Evolutionary conservation across 129 eudicot genomes (phyloP).

Genomic region (carrot (Daucus carota)): DNA sequence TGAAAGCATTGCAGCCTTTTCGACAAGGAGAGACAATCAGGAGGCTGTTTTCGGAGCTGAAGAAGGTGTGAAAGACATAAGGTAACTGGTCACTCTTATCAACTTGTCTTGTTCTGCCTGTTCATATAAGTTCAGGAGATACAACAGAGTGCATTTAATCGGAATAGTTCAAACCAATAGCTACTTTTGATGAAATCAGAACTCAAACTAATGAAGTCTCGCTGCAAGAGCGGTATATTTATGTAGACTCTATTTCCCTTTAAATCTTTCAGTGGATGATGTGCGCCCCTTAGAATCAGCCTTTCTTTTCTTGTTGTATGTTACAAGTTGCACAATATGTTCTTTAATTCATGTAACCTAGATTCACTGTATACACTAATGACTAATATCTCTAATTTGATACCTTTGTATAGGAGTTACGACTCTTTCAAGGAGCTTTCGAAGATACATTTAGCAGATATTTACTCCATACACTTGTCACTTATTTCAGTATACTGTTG

Average conservation of each 20-base stretch:
- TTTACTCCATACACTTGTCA: too few relatives aligned
- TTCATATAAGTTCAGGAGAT: background rate
- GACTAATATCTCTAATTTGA: background rate
- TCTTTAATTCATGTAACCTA: too few relatives aligned
- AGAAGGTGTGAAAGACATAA: conserved; percentile 91
- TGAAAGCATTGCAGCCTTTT: conserved; percentile 97
- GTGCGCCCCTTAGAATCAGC: too few relatives aligned
- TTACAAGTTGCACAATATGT: background rate
- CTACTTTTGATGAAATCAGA: background rate
- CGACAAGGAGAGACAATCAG: conserved; percentile 88
- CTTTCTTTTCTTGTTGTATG: background rate
- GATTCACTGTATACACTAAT: too few relatives aligned
- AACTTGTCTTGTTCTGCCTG: background rate
- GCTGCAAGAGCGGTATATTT: background rate
- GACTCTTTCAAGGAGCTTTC: background rate
- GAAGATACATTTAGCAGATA: too few relatives aligned
- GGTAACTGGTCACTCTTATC: conserved; percentile 28
- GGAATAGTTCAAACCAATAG: background rate
- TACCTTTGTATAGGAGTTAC: background rate
- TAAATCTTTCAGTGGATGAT: too few relatives aligned
- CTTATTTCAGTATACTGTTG: too few relatives aligned
- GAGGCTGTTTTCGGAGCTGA: conserved; percentile 98
- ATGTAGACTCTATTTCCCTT: background rate
- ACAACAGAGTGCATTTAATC: too few relatives aligned
- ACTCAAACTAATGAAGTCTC: background rate